Conservation (phyloP, 192 early-diverging fungal species). For the Coemansia sp. region DNA sequence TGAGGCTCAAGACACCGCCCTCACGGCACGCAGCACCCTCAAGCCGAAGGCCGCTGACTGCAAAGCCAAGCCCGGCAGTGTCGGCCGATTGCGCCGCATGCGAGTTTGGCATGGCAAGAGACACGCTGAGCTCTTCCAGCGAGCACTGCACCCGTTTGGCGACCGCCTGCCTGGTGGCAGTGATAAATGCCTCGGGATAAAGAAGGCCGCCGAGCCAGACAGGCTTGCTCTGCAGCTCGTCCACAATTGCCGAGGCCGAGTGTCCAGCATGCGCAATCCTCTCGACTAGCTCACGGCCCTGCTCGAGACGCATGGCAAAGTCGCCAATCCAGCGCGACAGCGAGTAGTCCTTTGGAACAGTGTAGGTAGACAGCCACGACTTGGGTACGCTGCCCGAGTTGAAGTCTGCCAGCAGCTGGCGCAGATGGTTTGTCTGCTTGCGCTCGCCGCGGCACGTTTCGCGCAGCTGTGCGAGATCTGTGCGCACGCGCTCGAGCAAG, state of each 20-base stretch:
- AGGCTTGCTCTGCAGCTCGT: slow-evolving; percentile 21
- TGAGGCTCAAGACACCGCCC: slow-evolving; percentile 24
- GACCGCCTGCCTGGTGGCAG: slow-evolving; percentile 81
- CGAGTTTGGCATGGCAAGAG: slow-evolving; percentile 26
- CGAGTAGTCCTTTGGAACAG: slow-evolving; percentile 52
- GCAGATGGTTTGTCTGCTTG: slow-evolving; percentile 85
- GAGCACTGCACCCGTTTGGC: slow-evolving; percentile 74
- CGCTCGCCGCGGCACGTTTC: slow-evolving; percentile 69
- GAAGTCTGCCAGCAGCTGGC: slow-evolving; percentile 66
- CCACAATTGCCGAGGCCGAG: slow-evolving; percentile 2
- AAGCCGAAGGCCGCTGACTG: slow-evolving; percentile 37
- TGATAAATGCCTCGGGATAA: slow-evolving; percentile 87
- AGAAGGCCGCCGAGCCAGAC: slow-evolving; percentile 89
- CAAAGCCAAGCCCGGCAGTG: slow-evolving; percentile 14
- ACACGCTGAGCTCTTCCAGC: slow-evolving; percentile 73
- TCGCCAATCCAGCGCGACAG: slow-evolving; percentile 71
- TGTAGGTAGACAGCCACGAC: slow-evolving; percentile 53
- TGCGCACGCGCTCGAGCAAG: slow-evolving; percentile 60
- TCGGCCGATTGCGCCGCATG: not conserved
- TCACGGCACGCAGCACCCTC: slow-evolving; percentile 54
- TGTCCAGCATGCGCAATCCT: slow-evolving; percentile 8
- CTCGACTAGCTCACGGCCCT: slow-evolving; percentile 54
- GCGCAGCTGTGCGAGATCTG: slow-evolving; percentile 63
- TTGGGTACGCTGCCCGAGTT: slow-evolving; percentile 67
- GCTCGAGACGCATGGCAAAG: slow-evolving; percentile 65